These are phyloP conservation scores for Hypoxylon rickii DNA, from an alignment of 495 filamentous ascomycete species.

Conservation along the genomic window DNA sequence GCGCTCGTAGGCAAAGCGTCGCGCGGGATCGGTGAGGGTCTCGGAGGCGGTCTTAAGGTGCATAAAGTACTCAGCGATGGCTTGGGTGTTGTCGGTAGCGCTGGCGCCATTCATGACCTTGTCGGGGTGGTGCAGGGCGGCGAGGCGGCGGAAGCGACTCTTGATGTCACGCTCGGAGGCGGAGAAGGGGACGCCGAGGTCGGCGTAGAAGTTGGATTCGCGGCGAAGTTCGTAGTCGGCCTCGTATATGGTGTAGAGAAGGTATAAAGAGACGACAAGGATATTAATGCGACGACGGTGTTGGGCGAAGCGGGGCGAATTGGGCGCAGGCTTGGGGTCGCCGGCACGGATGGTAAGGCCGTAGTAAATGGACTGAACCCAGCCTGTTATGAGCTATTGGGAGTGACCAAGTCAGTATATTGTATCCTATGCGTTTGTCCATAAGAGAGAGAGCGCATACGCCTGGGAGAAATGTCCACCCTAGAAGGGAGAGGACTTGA, in stretches of 20 bases:
- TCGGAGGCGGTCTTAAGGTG: conserved; percentile 83
- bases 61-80: conserved; percentile 72
- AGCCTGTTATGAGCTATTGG: conserved; percentile 73
- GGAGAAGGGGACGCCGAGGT: conserved; percentile 67
- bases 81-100: conserved; percentile 27
- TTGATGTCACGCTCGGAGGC: conserved; percentile 78
- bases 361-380: conserved; percentile 83
- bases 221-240: conserved; percentile 77
- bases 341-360: conserved; percentile 88
- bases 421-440: neutral
- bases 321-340: conserved; percentile 76
- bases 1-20: conserved; percentile 89
- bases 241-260: conserved; percentile 93
- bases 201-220: conserved; percentile 75
- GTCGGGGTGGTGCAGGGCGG: conserved; percentile 86
- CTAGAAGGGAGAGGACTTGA: conserved; percentile 70
- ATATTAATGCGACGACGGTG: conserved; percentile 84
- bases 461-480: conserved; percentile 80
- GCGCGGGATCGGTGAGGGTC: conserved; percentile 75
- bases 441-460: conserved; percentile 50
- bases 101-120: conserved; percentile 57
- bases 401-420: conserved; percentile 4
- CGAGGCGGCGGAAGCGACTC: conserved; percentile 82
- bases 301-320: conserved; percentile 65
- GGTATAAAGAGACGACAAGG: conserved; percentile 77